A percentile compares a stretch with the other conserved stretches of the same genome.
These are phyloP conservation scores for Balamuthia mandrillaris DNA, from an alignment of 208 protist genomes.

Conservation along the genomic window DNA sequence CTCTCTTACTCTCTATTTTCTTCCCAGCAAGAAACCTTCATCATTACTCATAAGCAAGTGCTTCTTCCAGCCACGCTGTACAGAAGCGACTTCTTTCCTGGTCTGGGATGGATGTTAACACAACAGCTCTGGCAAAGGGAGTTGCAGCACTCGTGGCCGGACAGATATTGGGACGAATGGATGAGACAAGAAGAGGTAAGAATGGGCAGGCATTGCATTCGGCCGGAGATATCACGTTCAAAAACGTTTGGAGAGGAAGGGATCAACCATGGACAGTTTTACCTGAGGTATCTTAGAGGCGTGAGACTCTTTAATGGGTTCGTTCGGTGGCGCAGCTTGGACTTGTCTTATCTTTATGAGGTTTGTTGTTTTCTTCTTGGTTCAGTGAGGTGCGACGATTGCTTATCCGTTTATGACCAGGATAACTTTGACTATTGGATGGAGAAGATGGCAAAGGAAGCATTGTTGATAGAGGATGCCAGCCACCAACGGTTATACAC, in stretches of 20 bases:
- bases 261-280: conserved; percentile 40
- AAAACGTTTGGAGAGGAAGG: conserved; percentile 61
- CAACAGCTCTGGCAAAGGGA: conserved; percentile 68
- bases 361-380: too few relatives aligned
- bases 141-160: conserved; percentile 61
- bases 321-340: not conserved
- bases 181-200: conserved; percentile 45
- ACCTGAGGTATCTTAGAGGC: conserved; percentile 12
- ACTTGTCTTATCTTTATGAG: conserved; percentile 26
- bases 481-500: not conserved
- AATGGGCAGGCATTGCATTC: conserved; percentile 58
- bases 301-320: conserved; percentile 40
- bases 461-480: not conserved
- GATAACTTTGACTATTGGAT: conserved; percentile 15
- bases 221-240: conserved; percentile 62
- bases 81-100: conserved; percentile 75
- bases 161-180: conserved; percentile 75
- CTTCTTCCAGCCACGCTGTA: conserved; percentile 45
- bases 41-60: not conserved
- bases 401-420: too few relatives aligned
- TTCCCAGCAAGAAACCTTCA: too few relatives aligned
- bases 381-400: too few relatives aligned
- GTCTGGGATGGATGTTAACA: conserved; percentile 72
- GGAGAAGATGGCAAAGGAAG: not conserved
- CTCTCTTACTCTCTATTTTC: too few relatives aligned